Evolutionary conservation across 78 protist species (phyloP).

Genomic region (Speleostelium caveatum): DNA sequence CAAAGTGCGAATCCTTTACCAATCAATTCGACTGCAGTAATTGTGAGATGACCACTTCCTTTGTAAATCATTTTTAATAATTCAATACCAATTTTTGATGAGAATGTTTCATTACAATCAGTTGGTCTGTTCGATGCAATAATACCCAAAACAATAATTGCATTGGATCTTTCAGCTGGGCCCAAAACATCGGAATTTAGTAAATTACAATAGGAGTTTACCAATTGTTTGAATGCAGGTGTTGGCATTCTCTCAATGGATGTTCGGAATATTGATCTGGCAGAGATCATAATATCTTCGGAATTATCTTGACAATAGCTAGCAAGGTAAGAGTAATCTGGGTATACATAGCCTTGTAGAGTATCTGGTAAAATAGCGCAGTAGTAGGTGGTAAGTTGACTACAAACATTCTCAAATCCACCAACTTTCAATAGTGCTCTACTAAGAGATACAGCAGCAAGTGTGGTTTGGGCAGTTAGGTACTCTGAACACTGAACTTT

Average conservation of each 20-base stretch:
- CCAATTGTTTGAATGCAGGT: slow-evolving; percentile 13
- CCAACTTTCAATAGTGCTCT: slow-evolving; percentile 47
- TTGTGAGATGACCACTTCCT: slow-evolving; percentile 63
- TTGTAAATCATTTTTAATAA: slow-evolving; percentile 55
- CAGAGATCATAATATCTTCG: slow-evolving; percentile 65
- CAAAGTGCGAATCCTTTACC: slow-evolving; percentile 78
- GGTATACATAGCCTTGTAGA: slow-evolving; percentile 46
- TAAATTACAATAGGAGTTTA: neutral
- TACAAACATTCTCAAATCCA: slow-evolving; percentile 53
- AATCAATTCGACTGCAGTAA: slow-evolving; percentile 67
- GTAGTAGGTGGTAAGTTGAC: slow-evolving; percentile 51
- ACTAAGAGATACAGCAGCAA: slow-evolving; percentile 51
- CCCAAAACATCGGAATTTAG: slow-evolving; percentile 23
- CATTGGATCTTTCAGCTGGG: slow-evolving; percentile 39
- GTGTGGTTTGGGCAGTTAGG: slow-evolving; percentile 58
- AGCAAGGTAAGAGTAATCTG: slow-evolving; percentile 55
- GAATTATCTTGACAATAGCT: slow-evolving; percentile 51
- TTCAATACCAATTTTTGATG: slow-evolving; percentile 39
- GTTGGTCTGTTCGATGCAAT: slow-evolving; percentile 59
- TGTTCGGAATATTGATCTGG: slow-evolving; percentile 44
- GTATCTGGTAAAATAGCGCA: slow-evolving; percentile 58
- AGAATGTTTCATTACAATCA: neutral
- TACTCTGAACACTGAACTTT: slow-evolving; percentile 52
- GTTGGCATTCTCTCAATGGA: slow-evolving; percentile 59
- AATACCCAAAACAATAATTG: slow-evolving; percentile 61